Percentiles rank a stretch among this genome's conserved stretches.
Evolutionary conservation across 2,329 filamentous ascomycete species (phyloP).

Genomic region (Aspergillus flavus): DNA sequence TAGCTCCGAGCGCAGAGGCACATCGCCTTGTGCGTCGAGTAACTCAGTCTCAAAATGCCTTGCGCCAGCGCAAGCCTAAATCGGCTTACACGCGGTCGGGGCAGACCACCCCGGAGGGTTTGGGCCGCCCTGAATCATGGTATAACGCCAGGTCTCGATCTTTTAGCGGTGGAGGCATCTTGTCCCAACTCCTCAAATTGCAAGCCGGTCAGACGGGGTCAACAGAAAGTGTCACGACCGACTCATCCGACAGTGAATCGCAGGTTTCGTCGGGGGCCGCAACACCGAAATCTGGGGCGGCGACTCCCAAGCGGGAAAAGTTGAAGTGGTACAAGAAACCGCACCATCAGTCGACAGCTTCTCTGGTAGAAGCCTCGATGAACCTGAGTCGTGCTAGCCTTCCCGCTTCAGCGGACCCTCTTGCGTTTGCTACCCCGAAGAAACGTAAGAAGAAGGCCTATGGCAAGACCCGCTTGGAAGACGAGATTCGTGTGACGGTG

Average conservation of each 20-base stretch:
- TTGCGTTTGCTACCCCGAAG: constrained; percentile 23
- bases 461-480: constrained; percentile 34
- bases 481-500: constrained; percentile 59
- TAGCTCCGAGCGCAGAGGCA: constrained; percentile 36
- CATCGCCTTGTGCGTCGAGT: constrained; percentile 43
- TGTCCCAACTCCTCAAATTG: constrained; percentile 72
- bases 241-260: constrained; percentile 35
- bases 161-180: constrained; percentile 56
- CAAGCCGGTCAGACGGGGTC: constrained; percentile 56
- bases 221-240: constrained; percentile 30
- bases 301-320: constrained; percentile 41
- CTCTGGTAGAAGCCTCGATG: constrained; percentile 41
- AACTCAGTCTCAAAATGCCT: constrained; percentile 30
- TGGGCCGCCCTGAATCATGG: constrained; percentile 26
- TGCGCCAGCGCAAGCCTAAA: constrained; percentile 30
- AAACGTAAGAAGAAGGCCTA: constrained; percentile 20
- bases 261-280: constrained; percentile 31
- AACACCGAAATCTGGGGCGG: constrained; percentile 33
- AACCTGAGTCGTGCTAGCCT: constrained; percentile 38
- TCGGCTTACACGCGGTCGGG: constrained; percentile 38
- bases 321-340: constrained; percentile 48
- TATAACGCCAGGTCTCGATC: constrained; percentile 30
- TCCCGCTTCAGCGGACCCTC: constrained; percentile 28
- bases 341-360: constrained; percentile 40
- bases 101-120: constrained; percentile 33